phyloP scores from a whole-genome alignment of 2,329 filamentous ascomycete species.

The Botrytis deweyae region DNA sequence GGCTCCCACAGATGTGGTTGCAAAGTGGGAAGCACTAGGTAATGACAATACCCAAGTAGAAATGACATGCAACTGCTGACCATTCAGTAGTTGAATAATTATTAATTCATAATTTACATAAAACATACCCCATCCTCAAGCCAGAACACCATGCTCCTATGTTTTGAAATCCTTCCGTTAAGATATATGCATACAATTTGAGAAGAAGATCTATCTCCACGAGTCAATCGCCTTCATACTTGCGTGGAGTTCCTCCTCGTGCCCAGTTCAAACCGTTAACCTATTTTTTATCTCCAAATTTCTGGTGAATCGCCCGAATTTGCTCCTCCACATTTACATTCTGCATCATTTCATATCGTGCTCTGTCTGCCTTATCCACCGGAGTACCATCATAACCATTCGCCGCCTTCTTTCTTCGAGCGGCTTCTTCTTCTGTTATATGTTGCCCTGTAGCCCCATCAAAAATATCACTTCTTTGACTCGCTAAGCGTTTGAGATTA shows the following conservation, averaged over 20 bases:
- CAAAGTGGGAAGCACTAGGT: not conserved
- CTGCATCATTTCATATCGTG: conserved; percentile 56
- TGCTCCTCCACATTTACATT: conserved; percentile 82
- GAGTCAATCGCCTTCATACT: not conserved
- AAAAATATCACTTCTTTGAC: conserved; percentile 84
- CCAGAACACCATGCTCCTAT: conserved; percentile 18
- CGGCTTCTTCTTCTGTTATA: conserved; percentile 70
- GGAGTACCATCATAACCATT: conserved; percentile 65
- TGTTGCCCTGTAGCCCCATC: conserved; percentile 69
- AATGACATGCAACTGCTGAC: not conserved
- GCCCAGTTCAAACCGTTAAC: not conserved
- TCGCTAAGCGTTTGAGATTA: conserved; percentile 92
- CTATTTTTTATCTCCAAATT: conserved; percentile 44
- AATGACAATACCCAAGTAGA: not conserved
- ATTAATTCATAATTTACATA: conserved; percentile 20
- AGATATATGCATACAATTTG: not conserved
- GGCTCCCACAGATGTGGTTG: not conserved
- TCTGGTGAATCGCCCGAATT: conserved; percentile 67
- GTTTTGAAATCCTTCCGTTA: conserved; percentile 5
- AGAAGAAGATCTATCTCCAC: not conserved
- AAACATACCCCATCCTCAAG: conserved; percentile 19
- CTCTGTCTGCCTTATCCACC: conserved; percentile 56
- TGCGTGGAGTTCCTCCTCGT: not conserved
- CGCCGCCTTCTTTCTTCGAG: conserved; percentile 72
- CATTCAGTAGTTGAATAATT: conserved; percentile 11